These are phyloP conservation scores for Ogataea paradorogensis DNA, from an alignment of 805 yeast genomes.

Conservation along the genomic window DNA sequence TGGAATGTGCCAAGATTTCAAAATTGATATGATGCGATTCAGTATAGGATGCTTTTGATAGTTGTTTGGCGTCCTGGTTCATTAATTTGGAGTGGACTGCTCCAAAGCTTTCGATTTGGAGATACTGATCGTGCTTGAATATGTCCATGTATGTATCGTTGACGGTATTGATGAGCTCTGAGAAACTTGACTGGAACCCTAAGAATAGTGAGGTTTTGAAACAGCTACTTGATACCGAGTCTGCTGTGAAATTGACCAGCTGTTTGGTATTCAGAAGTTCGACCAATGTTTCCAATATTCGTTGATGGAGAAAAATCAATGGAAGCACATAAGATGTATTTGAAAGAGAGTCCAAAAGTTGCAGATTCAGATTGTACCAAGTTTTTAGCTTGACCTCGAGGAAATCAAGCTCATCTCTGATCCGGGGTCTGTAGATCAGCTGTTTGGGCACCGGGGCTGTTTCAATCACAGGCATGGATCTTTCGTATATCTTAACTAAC, in stretches of 20 bases:
- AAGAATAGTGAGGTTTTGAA: slow-evolving; percentile 14
- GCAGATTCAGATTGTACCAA: slow-evolving; percentile 16
- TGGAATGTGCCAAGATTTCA: slow-evolving; percentile 17
- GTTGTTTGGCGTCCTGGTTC: neutral
- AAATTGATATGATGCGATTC: slow-evolving; percentile 14
- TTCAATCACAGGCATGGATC: neutral
- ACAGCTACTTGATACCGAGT: slow-evolving; percentile 16
- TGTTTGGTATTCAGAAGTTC: slow-evolving; percentile 13
- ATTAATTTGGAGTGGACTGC: slow-evolving; percentile 6
- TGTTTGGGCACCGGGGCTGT: neutral
- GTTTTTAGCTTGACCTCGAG: slow-evolving; percentile 18
- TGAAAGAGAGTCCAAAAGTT: slow-evolving; percentile 15
- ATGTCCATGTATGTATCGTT: slow-evolving; percentile 8
- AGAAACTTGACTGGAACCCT: slow-evolving; percentile 4
- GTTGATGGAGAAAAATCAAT: slow-evolving; percentile 13
- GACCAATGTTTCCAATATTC: slow-evolving; percentile 7
- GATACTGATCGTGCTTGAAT: slow-evolving; percentile 16
- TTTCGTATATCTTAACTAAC: neutral
- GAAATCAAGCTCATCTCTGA: slow-evolving; percentile 7
- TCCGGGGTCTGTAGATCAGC: neutral
- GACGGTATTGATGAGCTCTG: neutral
- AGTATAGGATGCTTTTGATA: slow-evolving; percentile 1
- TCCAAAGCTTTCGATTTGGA: slow-evolving; percentile 10
- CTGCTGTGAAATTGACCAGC: slow-evolving; percentile 11
- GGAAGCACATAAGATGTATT: slow-evolving; percentile 12